Percentiles rank a stretch among this genome's conserved stretches.
phyloP scores from a whole-genome alignment of 495 filamentous ascomycete species.

The Podospora tetraspora region DNA sequence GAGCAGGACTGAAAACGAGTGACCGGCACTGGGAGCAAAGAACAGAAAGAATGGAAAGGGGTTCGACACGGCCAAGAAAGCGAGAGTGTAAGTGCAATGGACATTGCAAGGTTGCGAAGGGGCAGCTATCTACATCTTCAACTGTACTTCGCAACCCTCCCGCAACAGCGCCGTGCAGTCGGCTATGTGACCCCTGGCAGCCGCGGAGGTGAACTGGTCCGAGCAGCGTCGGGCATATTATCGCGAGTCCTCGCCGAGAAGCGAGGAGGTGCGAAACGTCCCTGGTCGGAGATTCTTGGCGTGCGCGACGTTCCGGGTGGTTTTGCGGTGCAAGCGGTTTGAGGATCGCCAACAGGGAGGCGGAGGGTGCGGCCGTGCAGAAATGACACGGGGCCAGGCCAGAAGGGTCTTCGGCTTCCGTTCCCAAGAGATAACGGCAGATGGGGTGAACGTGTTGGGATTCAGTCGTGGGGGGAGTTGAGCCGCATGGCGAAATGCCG shows the following conservation, averaged over 20 bases:
- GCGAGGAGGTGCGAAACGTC: constrained; percentile 15
- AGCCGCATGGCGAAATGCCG: background rate
- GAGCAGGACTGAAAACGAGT: constrained; percentile 17
- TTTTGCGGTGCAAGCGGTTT: constrained; percentile 17
- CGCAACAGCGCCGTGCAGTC: background rate
- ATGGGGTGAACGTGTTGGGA: background rate
- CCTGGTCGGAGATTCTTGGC: constrained; percentile 22
- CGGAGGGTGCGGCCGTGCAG: background rate
- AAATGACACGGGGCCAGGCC: background rate
- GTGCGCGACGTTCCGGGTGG: constrained; percentile 9
- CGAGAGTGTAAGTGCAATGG: background rate
- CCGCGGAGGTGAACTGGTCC: background rate
- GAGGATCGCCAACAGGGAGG: constrained; percentile 15
- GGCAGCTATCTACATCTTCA: background rate
- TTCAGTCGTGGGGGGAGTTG: background rate
- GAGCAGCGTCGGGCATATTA: background rate
- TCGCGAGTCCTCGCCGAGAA: background rate
- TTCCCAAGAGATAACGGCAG: background rate
- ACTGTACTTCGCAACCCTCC: background rate
- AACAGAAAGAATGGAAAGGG: background rate
- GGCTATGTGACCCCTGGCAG: background rate
- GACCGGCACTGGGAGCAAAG: constrained; percentile 21
- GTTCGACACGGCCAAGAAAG: background rate
- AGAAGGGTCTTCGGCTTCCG: background rate
- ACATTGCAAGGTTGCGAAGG: background rate